phyloP scores from a whole-genome alignment of 2,329 filamentous ascomycete genomes.

The Emergomyces pasteurianus region DNA sequence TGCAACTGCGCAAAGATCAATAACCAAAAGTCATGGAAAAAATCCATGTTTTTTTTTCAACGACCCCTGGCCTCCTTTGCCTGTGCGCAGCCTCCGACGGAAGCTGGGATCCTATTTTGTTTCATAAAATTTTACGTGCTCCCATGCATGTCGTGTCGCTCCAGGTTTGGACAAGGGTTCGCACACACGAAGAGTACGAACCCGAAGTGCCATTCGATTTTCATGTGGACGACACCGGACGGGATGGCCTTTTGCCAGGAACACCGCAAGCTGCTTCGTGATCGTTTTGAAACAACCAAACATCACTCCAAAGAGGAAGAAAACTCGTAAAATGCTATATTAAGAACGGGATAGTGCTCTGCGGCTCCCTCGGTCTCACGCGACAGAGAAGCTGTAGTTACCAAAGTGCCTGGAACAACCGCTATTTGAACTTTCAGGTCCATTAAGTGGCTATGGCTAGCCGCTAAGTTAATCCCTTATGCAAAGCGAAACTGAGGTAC shows the following conservation, averaged over 20 bases:
- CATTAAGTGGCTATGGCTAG: background rate
- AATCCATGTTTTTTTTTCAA: background rate
- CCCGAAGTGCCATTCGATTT: no score
- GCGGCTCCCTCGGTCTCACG: background rate
- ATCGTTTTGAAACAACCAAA: background rate
- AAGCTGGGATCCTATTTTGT: background rate
- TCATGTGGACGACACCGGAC: no score
- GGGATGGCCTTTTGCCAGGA: no score
- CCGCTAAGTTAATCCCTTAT: background rate
- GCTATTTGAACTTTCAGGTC: background rate
- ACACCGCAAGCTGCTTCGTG: background rate
- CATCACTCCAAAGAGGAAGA: background rate
- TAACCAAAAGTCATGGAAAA: background rate
- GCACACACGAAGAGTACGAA: background rate
- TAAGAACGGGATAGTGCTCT: background rate
- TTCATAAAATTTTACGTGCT: background rate
- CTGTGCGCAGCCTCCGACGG: background rate
- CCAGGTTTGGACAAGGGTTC: background rate
- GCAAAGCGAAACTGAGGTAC: no score
- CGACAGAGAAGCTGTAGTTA: background rate
- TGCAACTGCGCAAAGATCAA: background rate
- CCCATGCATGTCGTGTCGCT: background rate
- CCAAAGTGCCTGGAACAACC: no score
- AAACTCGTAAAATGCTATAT: background rate
- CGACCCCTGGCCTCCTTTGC: background rate